phyloP scores from a whole-genome alignment of 2,329 filamentous ascomycete genomes.

The Passalora sequoiae region DNA sequence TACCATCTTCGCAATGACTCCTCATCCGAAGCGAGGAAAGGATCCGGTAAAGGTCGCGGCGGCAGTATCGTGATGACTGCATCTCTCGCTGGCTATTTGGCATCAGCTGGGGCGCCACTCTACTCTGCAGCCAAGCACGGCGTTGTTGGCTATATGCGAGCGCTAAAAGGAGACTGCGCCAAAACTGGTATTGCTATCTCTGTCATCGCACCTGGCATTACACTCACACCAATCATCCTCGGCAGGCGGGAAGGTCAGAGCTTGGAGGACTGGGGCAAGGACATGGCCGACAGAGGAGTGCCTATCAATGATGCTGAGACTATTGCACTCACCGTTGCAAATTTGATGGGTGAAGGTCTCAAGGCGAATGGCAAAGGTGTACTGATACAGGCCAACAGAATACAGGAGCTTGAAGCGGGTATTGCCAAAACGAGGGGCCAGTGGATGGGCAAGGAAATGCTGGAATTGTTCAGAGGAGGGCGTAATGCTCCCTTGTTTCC shows the following conservation, averaged over 20 bases:
- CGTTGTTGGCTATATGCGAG: conserved; percentile 47
- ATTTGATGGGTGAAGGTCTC: conserved; percentile 42
- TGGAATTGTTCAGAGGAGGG: conserved; percentile 45
- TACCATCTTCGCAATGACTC: conserved; percentile 40
- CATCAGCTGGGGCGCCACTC: conserved; percentile 43
- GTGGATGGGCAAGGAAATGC: conserved; percentile 50
- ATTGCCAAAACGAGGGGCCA: conserved; percentile 42
- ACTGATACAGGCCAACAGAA: conserved; percentile 39
- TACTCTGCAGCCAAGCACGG: conserved; percentile 50
- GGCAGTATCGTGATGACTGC: conserved; percentile 47
- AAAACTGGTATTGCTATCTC: conserved; percentile 44
- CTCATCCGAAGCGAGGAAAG: conserved; percentile 10
- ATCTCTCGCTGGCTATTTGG: conserved; percentile 47
- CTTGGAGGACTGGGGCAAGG: conserved; percentile 39
- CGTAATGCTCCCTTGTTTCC: conserved; percentile 33
- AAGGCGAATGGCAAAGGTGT: conserved; percentile 44
- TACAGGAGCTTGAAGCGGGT: conserved; percentile 43
- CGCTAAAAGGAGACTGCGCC: conserved; percentile 46
- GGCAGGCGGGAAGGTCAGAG: conserved; percentile 32
- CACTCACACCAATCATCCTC: conserved; percentile 43
- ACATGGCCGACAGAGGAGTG: conserved; percentile 43
- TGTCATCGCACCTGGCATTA: conserved; percentile 48
- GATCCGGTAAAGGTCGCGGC: conserved; percentile 33
- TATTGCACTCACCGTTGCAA: conserved; percentile 43
- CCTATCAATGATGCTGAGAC: conserved; percentile 45